Base-by-base conservation (phyloP, 176 grass and related monocot species). In the Carex littledalei region DNA sequence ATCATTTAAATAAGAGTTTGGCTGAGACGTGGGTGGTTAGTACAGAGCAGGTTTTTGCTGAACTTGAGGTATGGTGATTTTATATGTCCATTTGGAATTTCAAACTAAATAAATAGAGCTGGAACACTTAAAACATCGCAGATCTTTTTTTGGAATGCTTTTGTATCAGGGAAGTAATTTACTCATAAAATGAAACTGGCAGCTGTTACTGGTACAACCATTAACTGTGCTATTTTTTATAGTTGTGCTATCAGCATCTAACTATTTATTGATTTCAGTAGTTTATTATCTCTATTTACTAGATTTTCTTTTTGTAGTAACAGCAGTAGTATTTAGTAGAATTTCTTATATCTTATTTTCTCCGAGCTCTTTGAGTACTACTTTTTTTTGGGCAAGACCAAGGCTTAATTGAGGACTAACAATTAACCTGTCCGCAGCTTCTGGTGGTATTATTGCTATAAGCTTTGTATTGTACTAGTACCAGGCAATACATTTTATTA, bases 11-110 rank as follows among this genome's bases (percentile, higher is more conserved):
- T 3, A 88, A 84, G 65, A 67, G 24, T 66, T 75, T 89, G 79
- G 73, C 87, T 9, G 92, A 94, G 64, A 89, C 50, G 66, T 94
- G 85, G 86, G 84, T 80, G 58, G 34, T 94, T 61, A 82, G 84
- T 55, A 87, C 79, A 22, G 92, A 94, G 82, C 82, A 89, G 47
- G 87, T 85, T 73, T 94, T 94, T 76, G 49, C 87, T 0, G 89
- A 89, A 78, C 78, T 86, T 29, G 86, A 91, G 89, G 89, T 88
- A 84, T 86, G 20, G 39, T 64, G 6, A 52, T 50, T 66, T 83
- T 32, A 54, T 52, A 31, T 26, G 11, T 64, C 61, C 56, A 80
- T 52, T 64, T 83, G 57, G 65, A 32, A 73, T n/a, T 76, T 76
- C 21, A 75, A 76, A 53, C 10, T 29, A 35, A 9, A 79, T 26